A percentile compares a stretch with the other conserved stretches of the same genome.
Evolutionary conservation across 169 alveolate genomes (phyloP).

Genomic region (Plasmodium blacklocki): DNA sequence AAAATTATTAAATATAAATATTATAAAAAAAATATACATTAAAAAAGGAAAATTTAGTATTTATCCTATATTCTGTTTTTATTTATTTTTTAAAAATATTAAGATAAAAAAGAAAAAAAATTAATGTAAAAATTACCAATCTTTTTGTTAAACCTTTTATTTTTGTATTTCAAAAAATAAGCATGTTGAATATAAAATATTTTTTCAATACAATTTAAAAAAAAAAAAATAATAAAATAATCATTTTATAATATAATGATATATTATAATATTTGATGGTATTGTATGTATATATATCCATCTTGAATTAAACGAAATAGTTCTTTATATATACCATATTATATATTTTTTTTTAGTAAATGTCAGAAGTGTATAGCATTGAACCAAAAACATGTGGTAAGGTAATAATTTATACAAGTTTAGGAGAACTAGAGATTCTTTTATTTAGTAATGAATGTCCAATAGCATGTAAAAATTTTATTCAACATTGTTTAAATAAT

Average conservation of each 20-base stretch:
- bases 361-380: slow-evolving; percentile 89
- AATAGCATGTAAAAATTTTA: slow-evolving; percentile 91
- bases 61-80: too few relatives aligned
- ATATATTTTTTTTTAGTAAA: slow-evolving; percentile 19
- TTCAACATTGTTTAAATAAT: slow-evolving; percentile 92
- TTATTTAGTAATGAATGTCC: slow-evolving; percentile 94
- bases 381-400: slow-evolving; percentile 95
- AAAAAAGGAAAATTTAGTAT: too few relatives aligned
- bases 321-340: not conserved
- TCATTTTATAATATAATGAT: not conserved
- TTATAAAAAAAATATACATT: too few relatives aligned
- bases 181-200: not conserved
- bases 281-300: not conserved
- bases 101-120: not conserved
- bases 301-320: not conserved
- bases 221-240: not conserved
- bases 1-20: too few relatives aligned
- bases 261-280: not conserved
- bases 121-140: not conserved
- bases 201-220: not conserved
- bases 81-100: too few relatives aligned
- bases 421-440: slow-evolving; percentile 93
- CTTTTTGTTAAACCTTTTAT: not conserved
- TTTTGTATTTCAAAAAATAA: not conserved
- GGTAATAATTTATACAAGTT: slow-evolving; percentile 91